A percentile compares a stretch with the other conserved stretches of the same genome.
These are phyloP conservation scores for Coemansia sp. DNA, from an alignment of 192 early-diverging fungal species.

Conservation along the genomic window DNA sequence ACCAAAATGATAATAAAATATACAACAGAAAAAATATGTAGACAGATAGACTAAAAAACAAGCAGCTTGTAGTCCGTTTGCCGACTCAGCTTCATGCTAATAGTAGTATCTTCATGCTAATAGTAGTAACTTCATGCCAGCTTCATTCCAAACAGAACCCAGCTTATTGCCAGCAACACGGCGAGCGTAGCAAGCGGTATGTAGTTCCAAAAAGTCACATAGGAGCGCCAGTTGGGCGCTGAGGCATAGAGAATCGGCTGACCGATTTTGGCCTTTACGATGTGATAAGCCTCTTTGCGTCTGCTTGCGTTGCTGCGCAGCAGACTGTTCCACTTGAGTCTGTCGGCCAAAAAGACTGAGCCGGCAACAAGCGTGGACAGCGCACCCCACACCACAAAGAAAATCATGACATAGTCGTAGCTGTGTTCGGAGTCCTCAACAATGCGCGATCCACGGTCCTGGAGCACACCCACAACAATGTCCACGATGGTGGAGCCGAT, in stretches of 20 bases:
- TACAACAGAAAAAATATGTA: constrained; percentile 1
- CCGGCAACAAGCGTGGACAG: constrained; percentile 39
- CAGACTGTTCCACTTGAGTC: constrained; percentile 38
- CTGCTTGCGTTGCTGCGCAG: constrained; percentile 25
- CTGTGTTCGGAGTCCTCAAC: constrained; percentile 40
- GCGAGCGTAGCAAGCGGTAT: constrained; percentile 36
- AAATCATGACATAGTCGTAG: constrained; percentile 56
- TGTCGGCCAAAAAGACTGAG: constrained; percentile 40
- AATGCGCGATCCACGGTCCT: constrained; percentile 51
- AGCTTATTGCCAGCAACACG: constrained; percentile 36
- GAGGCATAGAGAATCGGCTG: constrained; percentile 34
- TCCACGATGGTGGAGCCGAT: constrained; percentile 63
- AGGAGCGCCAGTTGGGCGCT: constrained; percentile 44
- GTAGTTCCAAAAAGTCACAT: constrained; percentile 41
- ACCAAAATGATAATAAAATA: background rate
- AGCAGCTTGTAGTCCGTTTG: too few relatives aligned
- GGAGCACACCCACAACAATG: constrained; percentile 61
- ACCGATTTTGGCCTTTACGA: constrained; percentile 40
- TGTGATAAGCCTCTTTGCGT: constrained; percentile 32
- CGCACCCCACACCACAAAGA: constrained; percentile 52
- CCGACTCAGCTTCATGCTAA: too few relatives aligned
- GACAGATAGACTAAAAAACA: too few relatives aligned
- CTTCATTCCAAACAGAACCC: constrained; percentile 52
- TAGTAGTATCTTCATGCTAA: background rate
- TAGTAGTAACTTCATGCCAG: constrained; percentile 17